Evolutionary conservation across 2,329 filamentous ascomycete species (phyloP), one percentile per base, ranked within the genome.

Genomic region (Hypoxylon sp.): DNA sequence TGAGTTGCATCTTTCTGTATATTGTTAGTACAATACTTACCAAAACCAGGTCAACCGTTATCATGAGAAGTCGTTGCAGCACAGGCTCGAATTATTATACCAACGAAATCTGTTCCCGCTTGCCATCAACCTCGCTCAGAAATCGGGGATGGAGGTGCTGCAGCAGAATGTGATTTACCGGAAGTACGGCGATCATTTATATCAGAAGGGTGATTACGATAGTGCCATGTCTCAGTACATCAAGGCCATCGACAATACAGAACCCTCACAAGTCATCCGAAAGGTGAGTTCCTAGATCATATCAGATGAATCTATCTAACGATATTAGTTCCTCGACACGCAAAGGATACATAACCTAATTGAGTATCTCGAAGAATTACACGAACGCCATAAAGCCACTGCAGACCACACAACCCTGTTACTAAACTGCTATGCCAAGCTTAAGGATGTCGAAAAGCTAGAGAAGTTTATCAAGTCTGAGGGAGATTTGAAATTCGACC

Each of bases 161-260:
- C 90, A 97, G 69, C 90, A 96, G 63, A 97, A 95, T 64, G 78
- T 89, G 50, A 99, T 99, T 51, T 95, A 93, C 67, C 86, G 93
- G 51, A 92, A 88, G 68, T 97, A 96, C 70, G 94, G 93, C 8
- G 94, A 99, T 68, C 90, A 93, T 65, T 73, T 97, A 3, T 97
- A 99, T 65, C 90, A 95, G 60, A 96, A 96, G 66, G 91, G 89
- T 3, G 92, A 97, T 67, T 99, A 93, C 66, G 94, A 99, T 67
- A 94, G 90, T 5, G 92, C 95, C n/a, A 99, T 99, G 95, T 88
- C 95, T 64, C 94, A 97, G 70, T 99, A 99, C 67, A 85, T 99
- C 56, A 89, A 91, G 62, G 93, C 95, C 0, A 97, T 99, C 52
- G 92, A 97, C 67, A 94, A 90, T 51, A 97, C 93, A 0, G 93